Conservation (phyloP, 306 rosid species). For the Biancaea sappan region DNA sequence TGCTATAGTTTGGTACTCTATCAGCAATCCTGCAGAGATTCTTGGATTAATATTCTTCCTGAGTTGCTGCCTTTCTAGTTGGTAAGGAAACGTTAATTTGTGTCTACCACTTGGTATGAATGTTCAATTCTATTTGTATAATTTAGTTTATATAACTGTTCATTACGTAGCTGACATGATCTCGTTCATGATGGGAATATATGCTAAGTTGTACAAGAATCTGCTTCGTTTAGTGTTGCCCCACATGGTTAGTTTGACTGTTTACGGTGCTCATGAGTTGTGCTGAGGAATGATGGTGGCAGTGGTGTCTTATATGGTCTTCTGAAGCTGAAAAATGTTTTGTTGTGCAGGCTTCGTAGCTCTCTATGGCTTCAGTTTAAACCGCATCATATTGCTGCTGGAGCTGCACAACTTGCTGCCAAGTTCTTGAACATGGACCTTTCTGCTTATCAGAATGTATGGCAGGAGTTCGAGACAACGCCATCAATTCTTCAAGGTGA, state of each 20-base stretch:
- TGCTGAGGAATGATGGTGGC: constrained; percentile 33
- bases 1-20: constrained; percentile 83
- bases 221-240: constrained; percentile 55
- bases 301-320: constrained; percentile 14
- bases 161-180: constrained; percentile 52
- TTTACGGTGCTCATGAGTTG: constrained; percentile 39
- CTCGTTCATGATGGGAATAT: constrained; percentile 58
- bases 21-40: constrained; percentile 90
- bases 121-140: constrained; percentile 44
- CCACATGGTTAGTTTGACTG: constrained; percentile 75
- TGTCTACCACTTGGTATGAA: constrained; percentile 55
- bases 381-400: constrained; percentile 97
- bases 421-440: constrained; percentile 84
- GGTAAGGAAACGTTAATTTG: constrained; percentile 80
- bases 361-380: constrained; percentile 98
- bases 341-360: constrained; percentile 83
- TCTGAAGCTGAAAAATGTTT: constrained; percentile 24
- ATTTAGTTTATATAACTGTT: constrained; percentile 38
- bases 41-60: constrained; percentile 95
- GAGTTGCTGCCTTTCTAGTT: constrained; percentile 96
- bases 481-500: constrained; percentile 92
- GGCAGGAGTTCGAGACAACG: constrained; percentile 87
- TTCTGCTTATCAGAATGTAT: constrained; percentile 64
- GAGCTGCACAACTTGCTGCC: constrained; percentile 93
- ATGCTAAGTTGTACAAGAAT: constrained; percentile 58